Base-by-base conservation (phyloP, 1,139 yeast species). In the Magnusiomyces starmeri region DNA sequence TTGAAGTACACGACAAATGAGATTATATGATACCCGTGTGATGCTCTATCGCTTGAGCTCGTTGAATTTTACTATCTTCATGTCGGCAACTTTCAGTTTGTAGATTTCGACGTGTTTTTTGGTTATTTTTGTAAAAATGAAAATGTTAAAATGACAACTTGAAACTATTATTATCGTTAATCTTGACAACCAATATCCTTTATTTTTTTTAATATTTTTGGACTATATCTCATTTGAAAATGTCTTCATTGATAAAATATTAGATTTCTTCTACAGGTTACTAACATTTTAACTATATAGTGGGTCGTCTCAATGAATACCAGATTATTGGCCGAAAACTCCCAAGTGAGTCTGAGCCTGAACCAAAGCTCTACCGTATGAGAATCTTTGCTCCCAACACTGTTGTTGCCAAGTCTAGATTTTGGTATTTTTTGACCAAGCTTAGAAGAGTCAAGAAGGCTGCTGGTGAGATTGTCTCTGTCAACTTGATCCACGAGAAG, bases 241-340 rank as follows among this genome's bases (percentile, higher is more conserved):
- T 16, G 16, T 40, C 39, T n/a, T 34, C 10, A 40, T 40, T 18
- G 22, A 7, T 4, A 39, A 4, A 14, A 22, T 4, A 39, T 39
- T 39, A 16, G 14, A 39, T 39, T 8, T 9, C 8, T 39, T 39
- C 4, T 12, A 18, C 6, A 6, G 22, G 12, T 20, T 39, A 22
- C 9, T 21, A 20, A 39, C 20, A 40, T 29, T 42, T 43, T 43
- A 49, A 43, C 34, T 16, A 29, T 22, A 20, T 52, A 61, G 63
- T 65, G 69, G 69, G 68, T 79, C 89, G 95, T 84, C 86, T 89
- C 78, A 86, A 84, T 83, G 97, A 92, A 85, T 90, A 90, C 83
- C 97, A 92, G 83, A 97, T 92, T 76, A 92, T 92, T 79, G 99
- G 99, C 81, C 96, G 99, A 79, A 95, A 95, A 81, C 89, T 92